These are phyloP conservation scores for Phellopilus nigrolimitatus DNA, from an alignment of 1,284 basidiomycete species.

Conservation along the genomic window DNA sequence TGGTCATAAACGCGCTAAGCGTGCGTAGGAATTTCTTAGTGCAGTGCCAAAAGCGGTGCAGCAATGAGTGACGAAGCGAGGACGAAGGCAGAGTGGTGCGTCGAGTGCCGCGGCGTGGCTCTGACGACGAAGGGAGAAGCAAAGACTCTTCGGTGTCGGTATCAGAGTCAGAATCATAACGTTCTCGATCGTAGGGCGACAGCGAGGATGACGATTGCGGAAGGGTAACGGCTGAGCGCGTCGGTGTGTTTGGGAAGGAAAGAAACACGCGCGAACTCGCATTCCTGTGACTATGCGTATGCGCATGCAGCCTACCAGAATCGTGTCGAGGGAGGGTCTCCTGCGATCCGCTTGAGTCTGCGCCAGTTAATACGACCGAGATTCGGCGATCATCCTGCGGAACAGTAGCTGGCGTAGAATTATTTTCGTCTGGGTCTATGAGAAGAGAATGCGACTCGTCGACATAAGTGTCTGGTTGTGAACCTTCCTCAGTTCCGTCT, in stretches of 20 bases:
- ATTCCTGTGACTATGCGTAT: background rate
- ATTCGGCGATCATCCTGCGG: background rate
- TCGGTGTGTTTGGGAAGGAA: slow-evolving; percentile 16
- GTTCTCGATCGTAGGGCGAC: too few species aligned
- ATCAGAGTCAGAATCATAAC: too few species aligned
- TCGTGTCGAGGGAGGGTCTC: background rate
- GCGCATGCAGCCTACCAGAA: too few species aligned
- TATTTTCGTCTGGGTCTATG: slow-evolving; percentile 6
- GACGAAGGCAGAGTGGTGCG: slow-evolving; percentile 25
- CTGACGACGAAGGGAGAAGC: background rate
- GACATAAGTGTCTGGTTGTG: background rate
- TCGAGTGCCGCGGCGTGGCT: background rate
- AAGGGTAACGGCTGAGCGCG: slow-evolving; percentile 7
- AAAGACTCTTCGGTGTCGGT: too few species aligned
- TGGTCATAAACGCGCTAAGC: slow-evolving; percentile 81
- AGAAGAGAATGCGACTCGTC: slow-evolving; percentile 6
- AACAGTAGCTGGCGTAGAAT: background rate
- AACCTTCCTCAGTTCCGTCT: background rate
- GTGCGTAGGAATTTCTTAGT: slow-evolving; percentile 33
- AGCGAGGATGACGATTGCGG: too few species aligned
- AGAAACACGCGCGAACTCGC: background rate
- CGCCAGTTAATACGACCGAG: slow-evolving; percentile 10
- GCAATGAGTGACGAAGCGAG: slow-evolving; percentile 30
- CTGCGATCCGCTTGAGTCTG: background rate
- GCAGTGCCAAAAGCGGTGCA: slow-evolving; percentile 32